Base-by-base conservation (phyloP, 2,329 filamentous ascomycete species). In the Phialophora verrucosa region DNA sequence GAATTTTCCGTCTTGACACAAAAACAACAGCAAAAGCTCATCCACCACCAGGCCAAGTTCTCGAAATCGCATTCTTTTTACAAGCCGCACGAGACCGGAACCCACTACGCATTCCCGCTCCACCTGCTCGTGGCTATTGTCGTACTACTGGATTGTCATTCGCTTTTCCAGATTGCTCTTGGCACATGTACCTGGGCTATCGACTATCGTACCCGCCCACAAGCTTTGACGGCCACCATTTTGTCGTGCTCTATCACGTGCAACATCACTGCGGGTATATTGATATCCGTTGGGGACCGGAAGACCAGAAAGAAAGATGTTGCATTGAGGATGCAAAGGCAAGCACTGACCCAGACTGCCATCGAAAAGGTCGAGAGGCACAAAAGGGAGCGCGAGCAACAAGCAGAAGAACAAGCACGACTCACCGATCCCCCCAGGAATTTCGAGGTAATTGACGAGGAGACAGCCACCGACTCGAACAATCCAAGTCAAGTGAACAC, bases 61-160 rank as follows among this genome's bases (percentile, higher is more conserved):
- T 85, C 90, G 74, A 92, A 90, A 72, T 92, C 90, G 0, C 92
- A 96, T 76, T 93, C 90, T 5, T 96, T 94, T 77, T 96, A 96
- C 82, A 93, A 93, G 73, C 91, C 92, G 0, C 90, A 96, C 76
- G 92, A 96, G 78, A 96, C 92, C 0, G 83, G 87, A 38, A 96
- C 92, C 0, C 92, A 96, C 75, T 84, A 88, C 74, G 90, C 92
- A 0, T 96, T 96, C 68, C 91, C 92, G 0, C 81, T 93, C 0
- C 84, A 85, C 35, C 82, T 92, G 5, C 87, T 96, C 35, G 84
- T 95, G 44, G 88, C 90, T 64, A 88, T 94, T 65, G 89, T 94
- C n/a, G 82, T 91, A 6, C 81, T 96, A 2, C 83, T 95, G 2
- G 92, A 96, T 76, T 89, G 85, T 68, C 92, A 96, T 79, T 92